Evolutionary conservation across 179 eudicot genomes (phyloP).

Genomic region (Amaranthus tricolor): DNA sequence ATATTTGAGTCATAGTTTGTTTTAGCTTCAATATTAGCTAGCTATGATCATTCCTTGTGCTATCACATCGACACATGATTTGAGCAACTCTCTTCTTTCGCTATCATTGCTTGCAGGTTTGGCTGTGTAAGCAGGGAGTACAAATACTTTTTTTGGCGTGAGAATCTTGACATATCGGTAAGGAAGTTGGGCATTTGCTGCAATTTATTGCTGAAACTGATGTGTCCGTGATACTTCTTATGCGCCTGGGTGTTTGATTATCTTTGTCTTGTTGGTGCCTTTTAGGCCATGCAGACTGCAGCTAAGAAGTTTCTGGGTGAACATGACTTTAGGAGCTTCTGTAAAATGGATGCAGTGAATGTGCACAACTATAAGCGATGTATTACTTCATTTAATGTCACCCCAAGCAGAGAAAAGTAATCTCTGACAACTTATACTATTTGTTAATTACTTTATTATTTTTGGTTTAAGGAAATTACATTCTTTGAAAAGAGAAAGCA

Average conservation of each 20-base stretch:
- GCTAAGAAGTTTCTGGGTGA: constrained; percentile 81
- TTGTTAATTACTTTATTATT: background rate
- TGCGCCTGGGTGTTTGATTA: background rate
- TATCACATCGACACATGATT: background rate
- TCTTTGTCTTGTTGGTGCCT: constrained; percentile 17
- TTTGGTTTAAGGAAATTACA: background rate
- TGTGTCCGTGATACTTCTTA: constrained; percentile 4
- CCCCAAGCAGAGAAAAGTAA: constrained; percentile 67
- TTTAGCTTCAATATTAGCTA: background rate
- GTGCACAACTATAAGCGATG: constrained; percentile 77
- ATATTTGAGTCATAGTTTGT: background rate
- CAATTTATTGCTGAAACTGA: constrained; percentile 8
- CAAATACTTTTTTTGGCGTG: constrained; percentile 85
- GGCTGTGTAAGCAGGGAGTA: constrained; percentile 85
- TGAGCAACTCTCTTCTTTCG: background rate
- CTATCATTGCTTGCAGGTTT: constrained; percentile 53
- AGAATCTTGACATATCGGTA: constrained; percentile 62
- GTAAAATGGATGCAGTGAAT: constrained; percentile 94
- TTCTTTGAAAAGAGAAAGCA: constrained; percentile 2
- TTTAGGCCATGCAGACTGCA: constrained; percentile 80
- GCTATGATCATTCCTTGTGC: background rate
- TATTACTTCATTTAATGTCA: constrained; percentile 53
- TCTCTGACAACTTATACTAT: background rate
- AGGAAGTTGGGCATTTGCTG: constrained; percentile 5
- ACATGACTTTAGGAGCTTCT: constrained; percentile 92